Percentiles rank a stretch among this genome's conserved stretches.
These are phyloP conservation scores for Hanseniaspora gamundiae DNA, from an alignment of 1,139 yeast species.

Conservation along the genomic window DNA sequence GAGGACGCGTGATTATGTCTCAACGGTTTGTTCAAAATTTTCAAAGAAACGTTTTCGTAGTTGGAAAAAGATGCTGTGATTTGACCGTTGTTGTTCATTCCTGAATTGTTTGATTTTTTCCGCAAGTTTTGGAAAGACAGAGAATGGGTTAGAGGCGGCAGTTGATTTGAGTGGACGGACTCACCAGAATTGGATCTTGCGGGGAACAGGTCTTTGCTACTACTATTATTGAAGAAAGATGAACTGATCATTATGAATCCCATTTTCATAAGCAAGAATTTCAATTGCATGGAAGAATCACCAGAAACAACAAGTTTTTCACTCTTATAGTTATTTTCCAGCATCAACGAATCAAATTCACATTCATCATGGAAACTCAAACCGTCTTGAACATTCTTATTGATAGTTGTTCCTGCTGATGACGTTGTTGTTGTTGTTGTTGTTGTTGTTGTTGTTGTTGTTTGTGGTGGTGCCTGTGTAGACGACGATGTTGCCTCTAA, in stretches of 20 bases:
- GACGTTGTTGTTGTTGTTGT: neutral
- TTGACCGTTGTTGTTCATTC: too few species aligned
- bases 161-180: too few species aligned
- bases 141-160: neutral
- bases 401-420: constrained; percentile 9
- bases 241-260: constrained; percentile 18
- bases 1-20: neutral
- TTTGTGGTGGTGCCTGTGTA: too few species aligned
- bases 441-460: constrained; percentile 2
- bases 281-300: constrained; percentile 34
- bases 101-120: neutral
- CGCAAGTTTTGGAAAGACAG: neutral
- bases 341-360: constrained; percentile 28
- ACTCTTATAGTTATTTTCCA: constrained; percentile 23
- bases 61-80: neutral
- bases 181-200: neutral
- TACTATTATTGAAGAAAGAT: neutral
- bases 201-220: neutral
- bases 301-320: constrained; percentile 32
- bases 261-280: constrained; percentile 25
- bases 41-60: neutral
- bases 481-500: constrained; percentile 6
- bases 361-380: constrained; percentile 10
- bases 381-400: neutral
- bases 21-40: neutral